Base-by-base conservation (phyloP, 2,329 filamentous ascomycete genomes). In the Rhinocladiella mackenziei region DNA sequence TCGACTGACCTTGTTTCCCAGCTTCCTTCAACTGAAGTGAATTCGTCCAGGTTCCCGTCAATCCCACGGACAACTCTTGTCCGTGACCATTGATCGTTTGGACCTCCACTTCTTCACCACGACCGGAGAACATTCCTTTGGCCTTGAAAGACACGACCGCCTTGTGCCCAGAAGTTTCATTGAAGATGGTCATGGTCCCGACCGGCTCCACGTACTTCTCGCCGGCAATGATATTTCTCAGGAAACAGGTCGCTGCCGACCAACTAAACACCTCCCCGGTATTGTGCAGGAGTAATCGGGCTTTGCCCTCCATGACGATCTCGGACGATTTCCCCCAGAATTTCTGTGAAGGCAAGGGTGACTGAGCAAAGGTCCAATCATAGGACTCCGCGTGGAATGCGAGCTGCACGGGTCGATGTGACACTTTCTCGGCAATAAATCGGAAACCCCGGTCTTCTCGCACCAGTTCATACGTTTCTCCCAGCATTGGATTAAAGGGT, bases 271-370 rank as follows among this genome's bases (percentile, higher is more conserved):
- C 76, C 62, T 97, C 91, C 42, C 87, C 85, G 1, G 72, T 77
- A 2, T 77, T 75, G 61, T 92, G 82, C 19, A 98, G 70, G 28
- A 82, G 80, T 28, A 96, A 74, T 36, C 89, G 80, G 3, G 88
- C 82, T 18, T 87, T 84, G 2, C 92, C 92, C 42, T 96, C 91
- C 0, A 89, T 97, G 49, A 86, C 92, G 51, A 98, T 80, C 65
- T 98, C 92, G 2, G 88, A 88, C 42, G 84, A 91, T 71, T 97
- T 97, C 43, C 92, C 92, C 92, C 92, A 97, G 70, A 98, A 98
- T 62, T 97, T 97, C 62, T 98, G 91, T 15, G 84, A 84, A 0
- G 92, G 92, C 44, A 85, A 83, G 0, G 92, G 87, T 3, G 84
- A 86, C 62, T 97, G 92, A 1, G 86, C 76, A 50, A 95, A 83